Percentiles rank a stretch among this genome's conserved stretches.
phyloP scores from a whole-genome alignment of 1,139 yeast genomes.

The Protomyces inouyei region DNA sequence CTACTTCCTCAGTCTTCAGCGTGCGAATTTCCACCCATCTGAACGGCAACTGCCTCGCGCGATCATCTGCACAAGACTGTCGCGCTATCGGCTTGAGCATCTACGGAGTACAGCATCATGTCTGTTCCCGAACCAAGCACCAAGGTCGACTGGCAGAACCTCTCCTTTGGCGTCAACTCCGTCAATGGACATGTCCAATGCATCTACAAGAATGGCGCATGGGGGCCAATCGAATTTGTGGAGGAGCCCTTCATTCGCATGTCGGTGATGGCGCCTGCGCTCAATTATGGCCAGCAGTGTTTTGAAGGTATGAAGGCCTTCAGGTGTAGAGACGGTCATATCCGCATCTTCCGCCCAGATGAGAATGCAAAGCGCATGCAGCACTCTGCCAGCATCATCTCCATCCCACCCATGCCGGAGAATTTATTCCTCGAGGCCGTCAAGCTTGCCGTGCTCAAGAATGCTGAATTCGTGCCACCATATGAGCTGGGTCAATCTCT shows the following conservation, averaged over 20 bases:
- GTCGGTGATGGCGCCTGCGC: slow-evolving; percentile 20
- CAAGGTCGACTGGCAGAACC: slow-evolving; percentile 17
- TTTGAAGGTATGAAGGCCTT: slow-evolving; percentile 28
- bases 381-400: slow-evolving; percentile 25
- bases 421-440: slow-evolving; percentile 23
- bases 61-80: too few relatives aligned
- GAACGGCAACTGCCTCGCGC: too few relatives aligned
- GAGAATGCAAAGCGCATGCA: slow-evolving; percentile 27
- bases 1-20: too few relatives aligned
- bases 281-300: slow-evolving; percentile 27
- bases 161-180: slow-evolving; percentile 7
- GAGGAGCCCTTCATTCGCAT: slow-evolving; percentile 21
- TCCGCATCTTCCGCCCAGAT: slow-evolving; percentile 25
- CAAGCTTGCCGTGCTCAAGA: slow-evolving; percentile 12
- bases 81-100: neutral
- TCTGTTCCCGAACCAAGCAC: slow-evolving; percentile 2
- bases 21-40: too few relatives aligned
- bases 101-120: neutral
- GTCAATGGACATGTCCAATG: slow-evolving; percentile 26
- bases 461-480: slow-evolving; percentile 26
- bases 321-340: slow-evolving; percentile 25
- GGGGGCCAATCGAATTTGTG: slow-evolving; percentile 20
- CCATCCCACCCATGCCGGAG: slow-evolving; percentile 20
- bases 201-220: slow-evolving; percentile 17
- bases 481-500: slow-evolving; percentile 23